These are phyloP conservation scores for Spergularia azorica DNA, from an alignment of 179 eudicot genomes.

Conservation along the genomic window DNA sequence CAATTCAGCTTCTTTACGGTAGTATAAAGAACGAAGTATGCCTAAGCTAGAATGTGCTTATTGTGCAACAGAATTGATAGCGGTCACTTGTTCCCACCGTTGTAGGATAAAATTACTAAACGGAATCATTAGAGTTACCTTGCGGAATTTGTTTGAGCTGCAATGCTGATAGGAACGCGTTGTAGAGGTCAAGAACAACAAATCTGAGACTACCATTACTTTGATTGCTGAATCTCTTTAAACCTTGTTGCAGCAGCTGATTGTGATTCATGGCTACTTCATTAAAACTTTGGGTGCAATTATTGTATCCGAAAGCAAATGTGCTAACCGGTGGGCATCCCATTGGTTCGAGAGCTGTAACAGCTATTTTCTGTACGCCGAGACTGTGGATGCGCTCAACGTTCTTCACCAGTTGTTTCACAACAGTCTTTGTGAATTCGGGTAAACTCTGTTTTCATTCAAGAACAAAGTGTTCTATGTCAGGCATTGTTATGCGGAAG, in stretches of 20 bases:
- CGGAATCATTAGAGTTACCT: not conserved
- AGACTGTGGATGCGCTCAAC: slow-evolving; percentile 42
- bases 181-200: slow-evolving; percentile 53
- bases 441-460: slow-evolving; percentile 37
- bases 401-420: slow-evolving; percentile 49
- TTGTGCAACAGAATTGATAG: not conserved
- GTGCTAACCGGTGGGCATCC: slow-evolving; percentile 59
- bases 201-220: slow-evolving; percentile 20
- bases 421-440: slow-evolving; percentile 39
- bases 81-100: no score
- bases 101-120: not conserved
- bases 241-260: slow-evolving; percentile 29
- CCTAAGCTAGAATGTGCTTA: not conserved
- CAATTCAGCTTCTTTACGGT: no score
- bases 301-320: slow-evolving; percentile 24
- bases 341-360: slow-evolving; percentile 51
- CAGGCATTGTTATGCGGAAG: not conserved
- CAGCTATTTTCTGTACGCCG: slow-evolving; percentile 48
- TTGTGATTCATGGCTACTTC: slow-evolving; percentile 39
- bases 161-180: slow-evolving; percentile 48
- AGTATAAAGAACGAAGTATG: no score
- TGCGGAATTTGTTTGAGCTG: not conserved
- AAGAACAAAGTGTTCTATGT: not conserved
- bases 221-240: slow-evolving; percentile 32
- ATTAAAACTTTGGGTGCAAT: slow-evolving; percentile 45